A percentile compares a stretch with the other conserved stretches of the same genome.
Evolutionary conservation across 305 asterid species (phyloP).

Genomic region (Solanum chacoense): DNA sequence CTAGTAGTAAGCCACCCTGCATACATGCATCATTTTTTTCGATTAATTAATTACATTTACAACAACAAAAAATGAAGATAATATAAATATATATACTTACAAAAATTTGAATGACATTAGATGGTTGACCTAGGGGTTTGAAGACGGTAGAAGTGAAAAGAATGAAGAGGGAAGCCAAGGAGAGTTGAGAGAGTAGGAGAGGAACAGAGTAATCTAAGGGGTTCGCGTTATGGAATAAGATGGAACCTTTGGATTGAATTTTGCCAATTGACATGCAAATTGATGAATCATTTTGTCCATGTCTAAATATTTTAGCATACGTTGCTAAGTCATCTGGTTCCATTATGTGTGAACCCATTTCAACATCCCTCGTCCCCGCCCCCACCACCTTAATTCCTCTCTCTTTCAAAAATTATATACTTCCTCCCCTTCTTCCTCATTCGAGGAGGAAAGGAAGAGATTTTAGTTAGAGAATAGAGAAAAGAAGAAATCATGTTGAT

Average conservation of each 20-base stretch:
- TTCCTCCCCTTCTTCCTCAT: background rate
- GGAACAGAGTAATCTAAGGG: conserved; percentile 22
- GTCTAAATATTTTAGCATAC: conserved; percentile 12
- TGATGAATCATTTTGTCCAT: conserved; percentile 5
- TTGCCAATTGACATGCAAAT: conserved; percentile 12
- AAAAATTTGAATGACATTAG: conserved; percentile 21
- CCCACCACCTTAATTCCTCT: background rate
- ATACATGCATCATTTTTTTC: background rate
- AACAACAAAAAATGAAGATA: background rate
- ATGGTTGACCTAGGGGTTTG: conserved; percentile 29
- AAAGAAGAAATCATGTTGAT: background rate
- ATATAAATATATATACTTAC: background rate
- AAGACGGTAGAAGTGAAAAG: conserved; percentile 12
- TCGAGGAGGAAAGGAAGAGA: background rate
- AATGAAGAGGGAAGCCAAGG: conserved; percentile 15
- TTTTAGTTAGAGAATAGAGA: background rate
- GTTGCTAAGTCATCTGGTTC: conserved; percentile 21
- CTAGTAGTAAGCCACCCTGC: conserved; percentile 24
- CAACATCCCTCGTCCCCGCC: background rate
- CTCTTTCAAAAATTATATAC: background rate
- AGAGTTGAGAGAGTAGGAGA: conserved; percentile 21
- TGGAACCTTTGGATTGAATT: conserved; percentile 17
- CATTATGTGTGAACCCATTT: conserved; percentile 23
- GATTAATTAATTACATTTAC: background rate
- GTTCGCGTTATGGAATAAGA: conserved; percentile 1